Conservation (phyloP, 2,329 filamentous ascomycete species). For the Ascocoryne sarcoides region DNA sequence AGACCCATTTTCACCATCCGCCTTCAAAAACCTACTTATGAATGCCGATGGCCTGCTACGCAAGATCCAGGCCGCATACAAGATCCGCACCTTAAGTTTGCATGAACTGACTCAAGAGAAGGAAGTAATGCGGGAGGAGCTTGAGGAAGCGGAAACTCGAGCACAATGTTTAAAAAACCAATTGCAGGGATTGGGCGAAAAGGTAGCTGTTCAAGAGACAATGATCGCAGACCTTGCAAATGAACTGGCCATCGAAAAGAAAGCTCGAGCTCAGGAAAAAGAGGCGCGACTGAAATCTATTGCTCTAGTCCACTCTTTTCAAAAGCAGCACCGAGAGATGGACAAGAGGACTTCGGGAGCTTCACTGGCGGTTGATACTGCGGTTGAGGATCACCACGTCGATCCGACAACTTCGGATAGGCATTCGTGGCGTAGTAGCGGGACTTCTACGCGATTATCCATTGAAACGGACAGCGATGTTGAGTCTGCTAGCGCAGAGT, state of each 20-base stretch:
- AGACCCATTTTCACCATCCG: constrained; percentile 48
- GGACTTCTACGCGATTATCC: background rate
- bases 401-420: background rate
- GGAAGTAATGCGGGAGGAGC: constrained; percentile 45
- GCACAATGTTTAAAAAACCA: constrained; percentile 48
- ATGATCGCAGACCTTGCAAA: constrained; percentile 41
- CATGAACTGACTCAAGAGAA: constrained; percentile 44
- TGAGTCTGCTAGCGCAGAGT: constrained; percentile 40
- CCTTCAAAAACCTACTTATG: constrained; percentile 52
- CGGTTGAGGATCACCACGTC: constrained; percentile 23
- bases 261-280: constrained; percentile 23
- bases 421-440: background rate
- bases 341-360: constrained; percentile 1
- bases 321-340: constrained; percentile 8
- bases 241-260: constrained; percentile 45
- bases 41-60: constrained; percentile 47
- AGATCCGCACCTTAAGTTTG: constrained; percentile 40
- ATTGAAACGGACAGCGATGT: constrained; percentile 39
- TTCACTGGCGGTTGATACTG: constrained; percentile 6
- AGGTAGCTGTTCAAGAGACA: constrained; percentile 44
- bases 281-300: constrained; percentile 25
- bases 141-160: constrained; percentile 45
- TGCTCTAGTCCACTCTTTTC: constrained; percentile 16
- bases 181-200: constrained; percentile 48
- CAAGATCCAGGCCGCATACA: constrained; percentile 51